These are phyloP conservation scores for Talaromyces thailandensis DNA, from an alignment of 495 filamentous ascomycete species.

Conservation along the genomic window DNA sequence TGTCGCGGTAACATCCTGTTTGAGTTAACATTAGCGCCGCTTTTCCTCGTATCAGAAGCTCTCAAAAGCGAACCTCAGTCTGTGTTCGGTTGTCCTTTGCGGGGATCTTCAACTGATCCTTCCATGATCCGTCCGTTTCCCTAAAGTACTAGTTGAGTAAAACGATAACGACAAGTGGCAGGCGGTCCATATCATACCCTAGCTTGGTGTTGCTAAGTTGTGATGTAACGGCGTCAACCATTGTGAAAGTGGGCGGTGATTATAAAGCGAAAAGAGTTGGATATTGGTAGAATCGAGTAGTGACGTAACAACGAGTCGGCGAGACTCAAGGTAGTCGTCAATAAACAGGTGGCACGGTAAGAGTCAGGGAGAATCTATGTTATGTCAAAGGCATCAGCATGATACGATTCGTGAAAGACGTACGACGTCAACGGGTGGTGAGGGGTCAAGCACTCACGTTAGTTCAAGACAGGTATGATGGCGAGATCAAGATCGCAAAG, in stretches of 20 bases:
- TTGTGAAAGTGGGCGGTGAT: slow-evolving; percentile 20
- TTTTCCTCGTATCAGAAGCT: neutral
- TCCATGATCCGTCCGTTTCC: slow-evolving; percentile 60
- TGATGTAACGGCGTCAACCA: slow-evolving; percentile 54
- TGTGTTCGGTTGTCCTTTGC: slow-evolving; percentile 81
- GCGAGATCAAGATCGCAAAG: neutral
- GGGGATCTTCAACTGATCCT: slow-evolving; percentile 66
- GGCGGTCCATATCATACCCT: slow-evolving; percentile 38
- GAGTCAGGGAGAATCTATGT: neutral
- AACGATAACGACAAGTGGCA: slow-evolving; percentile 5
- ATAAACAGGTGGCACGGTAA: neutral
- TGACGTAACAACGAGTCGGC: neutral
- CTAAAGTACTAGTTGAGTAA: slow-evolving; percentile 27
- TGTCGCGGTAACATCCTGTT: slow-evolving; percentile 89
- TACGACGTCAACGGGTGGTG: neutral
- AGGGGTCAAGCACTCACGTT: neutral
- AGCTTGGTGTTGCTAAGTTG: slow-evolving; percentile 65
- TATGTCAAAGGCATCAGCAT: neutral
- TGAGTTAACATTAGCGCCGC: slow-evolving; percentile 12
- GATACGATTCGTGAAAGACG: neutral
- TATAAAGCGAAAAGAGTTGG: neutral
- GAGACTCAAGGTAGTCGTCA: neutral
- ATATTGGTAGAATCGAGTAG: neutral
- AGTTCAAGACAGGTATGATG: neutral
- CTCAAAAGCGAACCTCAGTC: slow-evolving; percentile 65